These are phyloP conservation scores for Iris macrosiphon DNA, from an alignment of 106 monocot species.

Conservation along the genomic window DNA sequence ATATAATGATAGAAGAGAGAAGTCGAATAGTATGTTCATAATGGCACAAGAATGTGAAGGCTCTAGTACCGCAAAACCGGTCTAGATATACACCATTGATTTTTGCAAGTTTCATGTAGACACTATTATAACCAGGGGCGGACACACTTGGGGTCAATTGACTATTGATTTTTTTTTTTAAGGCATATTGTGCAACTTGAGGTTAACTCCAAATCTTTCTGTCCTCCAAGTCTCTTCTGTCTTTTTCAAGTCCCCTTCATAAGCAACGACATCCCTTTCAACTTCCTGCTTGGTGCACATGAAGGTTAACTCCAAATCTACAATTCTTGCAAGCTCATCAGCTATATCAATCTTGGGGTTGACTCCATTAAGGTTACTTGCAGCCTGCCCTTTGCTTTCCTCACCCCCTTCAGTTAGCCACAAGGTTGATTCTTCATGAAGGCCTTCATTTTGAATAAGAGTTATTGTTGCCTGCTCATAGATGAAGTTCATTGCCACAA, in stretches of 20 bases:
- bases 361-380: slow-evolving; percentile 18
- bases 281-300: slow-evolving; percentile 86
- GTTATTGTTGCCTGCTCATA: slow-evolving; percentile 63
- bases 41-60: too few relatives aligned
- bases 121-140: too few relatives aligned
- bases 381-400: slow-evolving; percentile 31
- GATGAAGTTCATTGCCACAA: slow-evolving; percentile 84
- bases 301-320: slow-evolving; percentile 46
- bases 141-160: too few relatives aligned
- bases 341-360: slow-evolving; percentile 73
- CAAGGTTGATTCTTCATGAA: slow-evolving; percentile 62
- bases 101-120: too few relatives aligned
- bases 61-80: too few relatives aligned
- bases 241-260: slow-evolving; percentile 76
- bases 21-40: too few relatives aligned
- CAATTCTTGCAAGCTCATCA: slow-evolving; percentile 61
- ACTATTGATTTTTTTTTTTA: too few relatives aligned
- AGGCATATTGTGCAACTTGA: too few relatives aligned
- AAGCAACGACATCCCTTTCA: slow-evolving; percentile 70
- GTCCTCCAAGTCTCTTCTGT: slow-evolving; percentile 43
- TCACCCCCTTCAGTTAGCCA: slow-evolving; percentile 64
- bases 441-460: slow-evolving; percentile 73
- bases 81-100: too few relatives aligned
- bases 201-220: slow-evolving; percentile 52
- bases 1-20: too few relatives aligned